phyloP scores from a whole-genome alignment of 495 filamentous ascomycete species.

The Xylaria sp. region DNA sequence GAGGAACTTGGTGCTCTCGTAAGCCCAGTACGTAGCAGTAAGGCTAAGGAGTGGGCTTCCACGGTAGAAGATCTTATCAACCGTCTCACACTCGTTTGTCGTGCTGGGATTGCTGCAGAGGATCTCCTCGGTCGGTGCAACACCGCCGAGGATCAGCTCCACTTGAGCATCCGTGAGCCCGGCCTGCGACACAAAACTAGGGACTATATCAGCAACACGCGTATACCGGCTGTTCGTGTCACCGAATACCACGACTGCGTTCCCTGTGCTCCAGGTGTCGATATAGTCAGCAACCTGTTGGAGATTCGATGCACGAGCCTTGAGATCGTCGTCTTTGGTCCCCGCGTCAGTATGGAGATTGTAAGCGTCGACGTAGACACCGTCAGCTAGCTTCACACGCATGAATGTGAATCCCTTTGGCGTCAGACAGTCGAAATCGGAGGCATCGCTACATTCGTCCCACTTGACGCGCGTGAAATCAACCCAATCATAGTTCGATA shows the following conservation, averaged over 20 bases:
- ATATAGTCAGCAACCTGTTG: conserved; percentile 64
- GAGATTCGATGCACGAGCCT: conserved; percentile 61
- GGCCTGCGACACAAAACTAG: conserved; percentile 52
- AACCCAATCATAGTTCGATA: conserved; percentile 62
- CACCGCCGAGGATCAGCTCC: conserved; percentile 51
- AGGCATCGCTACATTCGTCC: conserved; percentile 61
- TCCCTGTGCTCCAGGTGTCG: conserved; percentile 56
- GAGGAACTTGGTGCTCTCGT: conserved; percentile 58
- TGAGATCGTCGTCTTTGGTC: conserved; percentile 53
- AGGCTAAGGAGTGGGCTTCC: conserved; percentile 54
- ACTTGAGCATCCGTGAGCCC: conserved; percentile 62
- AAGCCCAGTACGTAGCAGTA: conserved; percentile 51
- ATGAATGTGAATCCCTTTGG: conserved; percentile 72
- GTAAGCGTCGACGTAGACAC: conserved; percentile 63
- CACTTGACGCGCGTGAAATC: conserved; percentile 64
- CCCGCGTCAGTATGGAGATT: conserved; percentile 71
- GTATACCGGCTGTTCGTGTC: conserved; percentile 68
- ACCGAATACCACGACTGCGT: conserved; percentile 65
- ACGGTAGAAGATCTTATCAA: conserved; percentile 70
- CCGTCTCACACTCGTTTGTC: conserved; percentile 61
- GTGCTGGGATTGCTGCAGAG: conserved; percentile 59
- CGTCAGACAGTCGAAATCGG: conserved; percentile 64
- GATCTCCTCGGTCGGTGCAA: conserved; percentile 47
- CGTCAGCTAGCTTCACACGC: conserved; percentile 51
- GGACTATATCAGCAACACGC: conserved; percentile 56